phyloP scores from a whole-genome alignment of 495 filamentous ascomycete genomes.

The Penicillium simplicissimum region DNA sequence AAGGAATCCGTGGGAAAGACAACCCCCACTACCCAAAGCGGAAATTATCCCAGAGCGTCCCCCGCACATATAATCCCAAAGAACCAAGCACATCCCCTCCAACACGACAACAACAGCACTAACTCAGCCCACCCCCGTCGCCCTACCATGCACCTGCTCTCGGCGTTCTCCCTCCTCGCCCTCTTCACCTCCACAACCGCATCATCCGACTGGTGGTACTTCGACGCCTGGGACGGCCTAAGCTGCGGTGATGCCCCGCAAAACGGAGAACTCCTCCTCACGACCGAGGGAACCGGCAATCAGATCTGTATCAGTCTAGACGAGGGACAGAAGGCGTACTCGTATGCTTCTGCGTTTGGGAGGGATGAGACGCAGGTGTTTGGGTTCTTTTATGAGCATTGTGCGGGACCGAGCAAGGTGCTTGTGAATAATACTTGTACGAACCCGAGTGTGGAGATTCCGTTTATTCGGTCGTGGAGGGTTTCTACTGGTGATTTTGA shows the following conservation, averaged over 20 bases:
- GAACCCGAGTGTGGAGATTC: conserved; percentile 8
- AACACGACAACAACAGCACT: neutral
- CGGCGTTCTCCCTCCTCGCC: neutral
- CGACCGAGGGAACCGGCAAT: conserved; percentile 3
- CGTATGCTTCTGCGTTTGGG: neutral
- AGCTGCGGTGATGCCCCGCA: conserved; percentile 13
- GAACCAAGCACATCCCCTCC: neutral
- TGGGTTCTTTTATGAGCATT: conserved; percentile 9
- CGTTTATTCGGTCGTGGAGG: neutral
- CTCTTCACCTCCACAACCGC: conserved; percentile 6
- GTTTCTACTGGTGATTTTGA: neutral
- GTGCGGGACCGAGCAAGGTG: conserved; percentile 7
- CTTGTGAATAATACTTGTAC: conserved; percentile 10
- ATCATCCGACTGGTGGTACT: conserved; percentile 10
- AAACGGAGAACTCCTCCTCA: conserved; percentile 8
- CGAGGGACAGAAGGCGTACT: neutral
- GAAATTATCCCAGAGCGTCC: conserved; percentile 3
- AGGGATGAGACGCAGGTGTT: neutral
- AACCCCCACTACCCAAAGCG: neutral
- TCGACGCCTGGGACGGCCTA: conserved; percentile 14
- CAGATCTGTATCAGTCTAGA: neutral
- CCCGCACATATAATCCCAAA: neutral
- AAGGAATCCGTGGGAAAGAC: neutral
- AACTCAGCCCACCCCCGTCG: neutral
- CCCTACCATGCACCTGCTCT: neutral